These are phyloP conservation scores for Leccinum variicolor DNA, from an alignment of 768 basidiomycete species.

Conservation along the genomic window DNA sequence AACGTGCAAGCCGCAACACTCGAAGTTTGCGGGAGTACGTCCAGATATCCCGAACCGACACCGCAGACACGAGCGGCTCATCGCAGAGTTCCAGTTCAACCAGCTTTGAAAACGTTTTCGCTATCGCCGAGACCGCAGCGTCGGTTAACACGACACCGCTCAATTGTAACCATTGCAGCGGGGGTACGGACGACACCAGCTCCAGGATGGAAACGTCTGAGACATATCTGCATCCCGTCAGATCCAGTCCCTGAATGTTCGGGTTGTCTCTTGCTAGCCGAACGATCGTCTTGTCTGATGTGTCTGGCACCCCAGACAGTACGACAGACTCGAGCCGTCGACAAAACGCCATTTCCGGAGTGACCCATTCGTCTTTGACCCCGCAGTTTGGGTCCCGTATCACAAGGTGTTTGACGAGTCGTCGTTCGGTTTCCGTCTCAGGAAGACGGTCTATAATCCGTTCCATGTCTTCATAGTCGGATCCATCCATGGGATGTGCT, in stretches of 20 bases:
- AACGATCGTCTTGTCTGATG: constrained; percentile 67
- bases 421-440: constrained; percentile 51
- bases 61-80: constrained; percentile 63
- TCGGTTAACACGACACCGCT: constrained; percentile 65
- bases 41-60: constrained; percentile 79
- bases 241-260: constrained; percentile 70
- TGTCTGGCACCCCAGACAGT: constrained; percentile 63
- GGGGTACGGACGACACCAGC: constrained; percentile 62
- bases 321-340: constrained; percentile 66
- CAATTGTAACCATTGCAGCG: constrained; percentile 72
- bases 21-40: constrained; percentile 75
- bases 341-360: constrained; percentile 51
- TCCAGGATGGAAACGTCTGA: constrained; percentile 77
- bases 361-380: constrained; percentile 60
- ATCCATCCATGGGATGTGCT: constrained; percentile 20
- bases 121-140: constrained; percentile 61
- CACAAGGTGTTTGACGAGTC: constrained; percentile 56
- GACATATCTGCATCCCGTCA: constrained; percentile 70
- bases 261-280: constrained; percentile 59
- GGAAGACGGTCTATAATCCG: constrained; percentile 60
- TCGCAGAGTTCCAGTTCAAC: constrained; percentile 78
- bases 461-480: constrained; percentile 50
- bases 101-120: constrained; percentile 70
- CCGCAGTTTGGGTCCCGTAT: constrained; percentile 40
- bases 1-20: constrained; percentile 74